A percentile compares a stretch with the other conserved stretches of the same genome.
These are phyloP conservation scores for Ochetophila trinervis DNA, from an alignment of 306 rosid species.

Conservation along the genomic window DNA sequence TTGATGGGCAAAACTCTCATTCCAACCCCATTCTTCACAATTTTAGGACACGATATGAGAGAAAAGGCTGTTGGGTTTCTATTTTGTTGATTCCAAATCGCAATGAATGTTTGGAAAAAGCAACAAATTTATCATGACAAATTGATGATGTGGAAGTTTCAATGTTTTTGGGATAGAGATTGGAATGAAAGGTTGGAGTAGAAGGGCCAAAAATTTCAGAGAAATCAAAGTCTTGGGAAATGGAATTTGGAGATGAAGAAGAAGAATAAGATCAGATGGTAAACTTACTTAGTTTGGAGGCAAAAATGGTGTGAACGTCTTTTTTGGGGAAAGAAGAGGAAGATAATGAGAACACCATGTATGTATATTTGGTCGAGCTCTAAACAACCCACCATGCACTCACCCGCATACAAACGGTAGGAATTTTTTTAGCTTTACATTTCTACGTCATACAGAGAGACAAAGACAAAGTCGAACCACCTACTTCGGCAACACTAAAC, in stretches of 20 bases:
- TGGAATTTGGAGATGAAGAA: conserved; percentile 24
- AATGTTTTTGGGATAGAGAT: neutral
- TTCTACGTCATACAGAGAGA: neutral
- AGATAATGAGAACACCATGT: conserved; percentile 40
- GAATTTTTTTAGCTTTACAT: no score
- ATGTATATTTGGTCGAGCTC: neutral
- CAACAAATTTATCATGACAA: no score
- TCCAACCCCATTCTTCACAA: no score
- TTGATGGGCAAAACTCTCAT: no score
- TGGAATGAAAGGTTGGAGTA: conserved; percentile 15
- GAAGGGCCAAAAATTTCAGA: conserved; percentile 38
- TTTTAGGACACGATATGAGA: no score
- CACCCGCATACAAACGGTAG: no score
- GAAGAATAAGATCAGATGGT: conserved; percentile 55
- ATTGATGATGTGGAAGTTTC: conserved; percentile 10
- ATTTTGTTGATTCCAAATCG: no score
- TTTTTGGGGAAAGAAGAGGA: conserved; percentile 35
- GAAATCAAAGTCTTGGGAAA: conserved; percentile 47
- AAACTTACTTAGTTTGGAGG: conserved; percentile 54
- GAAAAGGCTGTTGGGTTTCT: no score
- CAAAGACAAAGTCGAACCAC: no score
- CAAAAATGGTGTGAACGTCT: conserved; percentile 46
- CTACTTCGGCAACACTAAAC: no score
- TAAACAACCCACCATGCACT: no score
- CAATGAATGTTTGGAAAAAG: no score